Conservation (phyloP, 768 basidiomycete genomes). For the Gymnopilus junonius region DNA sequence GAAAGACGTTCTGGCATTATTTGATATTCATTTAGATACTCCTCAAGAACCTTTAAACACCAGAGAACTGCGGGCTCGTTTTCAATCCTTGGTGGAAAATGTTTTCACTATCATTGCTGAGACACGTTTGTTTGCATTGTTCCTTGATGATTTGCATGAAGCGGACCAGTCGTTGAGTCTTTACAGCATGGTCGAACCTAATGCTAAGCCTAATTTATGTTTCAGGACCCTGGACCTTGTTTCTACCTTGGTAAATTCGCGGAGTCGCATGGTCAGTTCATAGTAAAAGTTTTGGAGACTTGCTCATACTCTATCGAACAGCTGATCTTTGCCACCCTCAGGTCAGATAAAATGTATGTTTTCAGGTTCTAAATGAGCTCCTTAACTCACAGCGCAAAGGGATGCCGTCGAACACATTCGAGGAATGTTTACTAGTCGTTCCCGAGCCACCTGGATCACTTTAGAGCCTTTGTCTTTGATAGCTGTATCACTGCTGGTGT, state of each 20-base stretch:
- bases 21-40: slow-evolving; percentile 53
- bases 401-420: slow-evolving; percentile 55
- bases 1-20: slow-evolving; percentile 60
- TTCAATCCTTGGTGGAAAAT: slow-evolving; percentile 71
- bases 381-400: slow-evolving; percentile 25
- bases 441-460: slow-evolving; percentile 68
- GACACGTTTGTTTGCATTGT: slow-evolving; percentile 70
- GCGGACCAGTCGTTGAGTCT: slow-evolving; percentile 65
- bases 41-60: slow-evolving; percentile 62
- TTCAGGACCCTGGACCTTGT: slow-evolving; percentile 70
- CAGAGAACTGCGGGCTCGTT: slow-evolving; percentile 66
- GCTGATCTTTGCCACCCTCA: slow-evolving; percentile 68
- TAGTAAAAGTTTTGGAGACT: not conserved
- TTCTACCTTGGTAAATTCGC: slow-evolving; percentile 64
- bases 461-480: slow-evolving; percentile 62
- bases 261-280: slow-evolving; percentile 60
- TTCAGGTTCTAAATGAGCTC: not conserved
- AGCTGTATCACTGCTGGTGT: slow-evolving; percentile 62
- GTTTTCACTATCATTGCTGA: slow-evolving; percentile 74
- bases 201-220: not conserved
- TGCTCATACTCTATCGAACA: slow-evolving; percentile 22
- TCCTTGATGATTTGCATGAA: slow-evolving; percentile 76
- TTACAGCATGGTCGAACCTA: not conserved
- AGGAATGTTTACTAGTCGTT: slow-evolving; percentile 59
- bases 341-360: slow-evolving; percentile 55